Percentiles rank a stretch among this genome's conserved stretches.
Conservation (phyloP, 2,329 filamentous ascomycete genomes). For the Lachnum nothofagi region DNA sequence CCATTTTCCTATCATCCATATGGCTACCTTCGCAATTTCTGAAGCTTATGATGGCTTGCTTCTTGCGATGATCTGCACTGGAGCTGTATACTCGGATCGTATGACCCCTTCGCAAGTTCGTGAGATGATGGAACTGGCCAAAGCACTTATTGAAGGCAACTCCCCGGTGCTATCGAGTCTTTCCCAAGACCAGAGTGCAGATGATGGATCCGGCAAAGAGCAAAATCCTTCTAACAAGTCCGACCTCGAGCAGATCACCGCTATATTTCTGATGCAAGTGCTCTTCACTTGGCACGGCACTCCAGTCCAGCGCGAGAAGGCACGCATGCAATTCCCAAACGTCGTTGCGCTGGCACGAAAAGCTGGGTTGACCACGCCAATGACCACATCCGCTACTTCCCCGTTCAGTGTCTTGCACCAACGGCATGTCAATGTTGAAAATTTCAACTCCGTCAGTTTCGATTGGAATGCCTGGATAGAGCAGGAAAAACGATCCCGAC, state of each 20-base stretch:
- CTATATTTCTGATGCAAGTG: conserved; percentile 56
- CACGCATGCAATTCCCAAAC: conserved; percentile 53
- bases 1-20: conserved; percentile 68
- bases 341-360: conserved; percentile 54
- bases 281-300: conserved; percentile 68
- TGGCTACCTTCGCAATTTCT: conserved; percentile 64
- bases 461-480: conserved; percentile 65
- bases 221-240: conserved; percentile 34
- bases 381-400: conserved; percentile 42
- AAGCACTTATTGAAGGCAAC: conserved; percentile 53
- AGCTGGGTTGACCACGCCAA: conserved; percentile 51
- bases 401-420: conserved; percentile 59
- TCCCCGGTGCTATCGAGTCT: conserved; percentile 46
- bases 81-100: conserved; percentile 67
- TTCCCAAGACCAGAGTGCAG: conserved; percentile 35
- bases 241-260: conserved; percentile 63
- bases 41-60: conserved; percentile 63
- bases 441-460: conserved; percentile 49
- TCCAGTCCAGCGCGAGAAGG: conserved; percentile 57
- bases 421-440: conserved; percentile 43
- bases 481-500: conserved; percentile 62
- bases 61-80: conserved; percentile 66
- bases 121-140: conserved; percentile 61
- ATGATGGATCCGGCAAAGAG: conserved; percentile 38
- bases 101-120: conserved; percentile 57